Percentiles rank a stretch among this genome's conserved stretches.
Evolutionary conservation across 345 rosid genomes (phyloP).

Genomic region (Passiflora organensis): DNA sequence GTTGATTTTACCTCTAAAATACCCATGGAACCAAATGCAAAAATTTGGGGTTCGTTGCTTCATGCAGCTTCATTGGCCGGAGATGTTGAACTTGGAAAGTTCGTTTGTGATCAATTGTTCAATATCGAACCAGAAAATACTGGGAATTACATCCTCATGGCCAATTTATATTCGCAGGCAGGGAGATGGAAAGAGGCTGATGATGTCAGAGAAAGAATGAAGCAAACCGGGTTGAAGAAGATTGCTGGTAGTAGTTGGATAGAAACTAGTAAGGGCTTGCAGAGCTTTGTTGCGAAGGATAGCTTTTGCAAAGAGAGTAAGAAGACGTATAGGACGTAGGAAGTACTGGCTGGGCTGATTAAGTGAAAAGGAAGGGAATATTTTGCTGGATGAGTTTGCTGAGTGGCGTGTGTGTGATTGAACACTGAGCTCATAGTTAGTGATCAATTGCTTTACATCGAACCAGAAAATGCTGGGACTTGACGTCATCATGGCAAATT

Average conservation of each 20-base stretch:
- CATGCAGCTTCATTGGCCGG: slow-evolving; percentile 67
- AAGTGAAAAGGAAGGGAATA: slow-evolving; percentile 41
- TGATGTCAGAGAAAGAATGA: slow-evolving; percentile 53
- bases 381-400: slow-evolving; percentile 26
- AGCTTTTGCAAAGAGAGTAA: slow-evolving; percentile 36
- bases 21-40: slow-evolving; percentile 65
- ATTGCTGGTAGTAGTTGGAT: slow-evolving; percentile 74
- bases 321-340: slow-evolving; percentile 37
- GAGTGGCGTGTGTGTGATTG: slow-evolving; percentile 20
- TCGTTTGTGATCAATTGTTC: slow-evolving; percentile 53
- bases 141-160: slow-evolving; percentile 71
- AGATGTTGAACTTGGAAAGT: slow-evolving; percentile 59
- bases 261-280: slow-evolving; percentile 40
- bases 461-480: slow-evolving; percentile 72
- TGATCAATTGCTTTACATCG: slow-evolving; percentile 59
- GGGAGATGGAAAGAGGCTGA: slow-evolving; percentile 91
- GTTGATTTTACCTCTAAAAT: slow-evolving; percentile 54
- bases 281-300: slow-evolving; percentile 43
- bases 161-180: slow-evolving; percentile 68
- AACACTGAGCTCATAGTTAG: slow-evolving; percentile 24
- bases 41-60: slow-evolving; percentile 87
- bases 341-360: slow-evolving; percentile 41
- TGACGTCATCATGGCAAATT: slow-evolving; percentile 72
- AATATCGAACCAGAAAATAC: slow-evolving; percentile 74
- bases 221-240: slow-evolving; percentile 59